Conservation (phyloP, 2,329 filamentous ascomycete species). For the Macroventuria anomochaeta region DNA sequence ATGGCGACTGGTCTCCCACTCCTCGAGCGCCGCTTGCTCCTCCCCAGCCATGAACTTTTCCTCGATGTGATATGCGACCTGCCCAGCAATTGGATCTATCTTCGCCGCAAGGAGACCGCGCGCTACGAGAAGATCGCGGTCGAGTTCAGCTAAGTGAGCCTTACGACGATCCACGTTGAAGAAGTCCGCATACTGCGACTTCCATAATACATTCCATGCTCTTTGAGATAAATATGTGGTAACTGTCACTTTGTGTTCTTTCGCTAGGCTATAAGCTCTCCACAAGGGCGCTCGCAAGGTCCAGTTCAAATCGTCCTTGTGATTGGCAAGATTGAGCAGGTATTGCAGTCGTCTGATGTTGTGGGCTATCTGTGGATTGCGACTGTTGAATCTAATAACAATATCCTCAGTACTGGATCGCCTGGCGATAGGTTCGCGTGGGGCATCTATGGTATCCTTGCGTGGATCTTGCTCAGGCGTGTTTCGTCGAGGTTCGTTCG, state of each 20-base stretch:
- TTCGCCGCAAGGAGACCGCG: slow-evolving; percentile 36
- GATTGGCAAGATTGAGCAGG: slow-evolving; percentile 21
- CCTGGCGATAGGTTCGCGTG: too few relatives aligned
- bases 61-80: slow-evolving; percentile 37
- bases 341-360: slow-evolving; percentile 20
- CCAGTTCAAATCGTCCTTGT: neutral
- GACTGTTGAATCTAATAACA: neutral
- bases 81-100: slow-evolving; percentile 23
- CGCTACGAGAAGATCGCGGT: slow-evolving; percentile 41
- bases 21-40: slow-evolving; percentile 35
- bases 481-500: neutral
- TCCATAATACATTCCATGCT: slow-evolving; percentile 48
- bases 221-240: slow-evolving; percentile 27
- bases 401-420: neutral
- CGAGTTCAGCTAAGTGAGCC: slow-evolving; percentile 32
- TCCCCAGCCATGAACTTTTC: slow-evolving; percentile 35
- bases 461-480: slow-evolving; percentile 1
- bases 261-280: slow-evolving; percentile 39
- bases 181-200: slow-evolving; percentile 24
- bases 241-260: slow-evolving; percentile 24
- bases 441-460: neutral
- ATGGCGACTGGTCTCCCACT: slow-evolving; percentile 39
- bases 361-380: neutral
- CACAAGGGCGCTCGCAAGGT: slow-evolving; percentile 31
- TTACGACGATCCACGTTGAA: slow-evolving; percentile 23